These are phyloP conservation scores for Aspergillus novofumigatus DNA, from an alignment of 2,329 filamentous ascomycete genomes.

Conservation along the genomic window DNA sequence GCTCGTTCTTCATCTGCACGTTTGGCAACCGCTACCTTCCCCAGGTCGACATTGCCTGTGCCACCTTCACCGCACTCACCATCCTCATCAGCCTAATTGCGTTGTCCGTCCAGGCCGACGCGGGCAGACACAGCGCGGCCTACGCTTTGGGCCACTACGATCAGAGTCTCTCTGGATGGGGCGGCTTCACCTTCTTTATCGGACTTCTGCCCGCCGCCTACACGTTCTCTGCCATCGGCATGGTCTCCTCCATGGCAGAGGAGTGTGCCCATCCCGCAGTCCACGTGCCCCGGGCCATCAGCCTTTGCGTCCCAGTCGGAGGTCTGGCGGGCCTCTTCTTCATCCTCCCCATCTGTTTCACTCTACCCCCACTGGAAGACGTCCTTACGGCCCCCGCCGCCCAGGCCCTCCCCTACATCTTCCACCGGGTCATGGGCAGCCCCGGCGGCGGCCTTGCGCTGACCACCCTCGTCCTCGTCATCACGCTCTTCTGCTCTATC, in stretches of 20 bases:
- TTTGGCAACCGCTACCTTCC: conserved; percentile 66
- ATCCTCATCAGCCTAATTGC: conserved; percentile 57
- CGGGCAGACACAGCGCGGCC: conserved; percentile 49
- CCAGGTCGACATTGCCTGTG: conserved; percentile 56
- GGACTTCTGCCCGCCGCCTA: conserved; percentile 58
- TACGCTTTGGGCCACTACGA: conserved; percentile 57
- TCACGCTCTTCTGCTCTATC: conserved; percentile 53
- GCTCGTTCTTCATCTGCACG: conserved; percentile 62
- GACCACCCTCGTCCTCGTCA: conserved; percentile 47
- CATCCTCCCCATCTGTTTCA: conserved; percentile 52
- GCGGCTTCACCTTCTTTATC: conserved; percentile 59
- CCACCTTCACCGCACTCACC: conserved; percentile 52
- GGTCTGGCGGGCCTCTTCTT: conserved; percentile 55
- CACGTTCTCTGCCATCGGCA: conserved; percentile 57
- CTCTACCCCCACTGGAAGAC: conserved; percentile 44
- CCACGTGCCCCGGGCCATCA: conserved; percentile 51
- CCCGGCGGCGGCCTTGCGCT: conserved; percentile 47
- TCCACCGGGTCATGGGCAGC: conserved; percentile 47
- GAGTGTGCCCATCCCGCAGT: conserved; percentile 52
- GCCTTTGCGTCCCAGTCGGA: conserved; percentile 51
- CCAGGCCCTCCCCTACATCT: conserved; percentile 51
- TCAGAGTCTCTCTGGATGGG: conserved; percentile 54
- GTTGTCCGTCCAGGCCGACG: conserved; percentile 52
- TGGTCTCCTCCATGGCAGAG: conserved; percentile 61
- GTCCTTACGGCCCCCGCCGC: conserved; percentile 43